phyloP scores from a whole-genome alignment of 495 filamentous ascomycete species.

The Hypoxylon perforatum region DNA sequence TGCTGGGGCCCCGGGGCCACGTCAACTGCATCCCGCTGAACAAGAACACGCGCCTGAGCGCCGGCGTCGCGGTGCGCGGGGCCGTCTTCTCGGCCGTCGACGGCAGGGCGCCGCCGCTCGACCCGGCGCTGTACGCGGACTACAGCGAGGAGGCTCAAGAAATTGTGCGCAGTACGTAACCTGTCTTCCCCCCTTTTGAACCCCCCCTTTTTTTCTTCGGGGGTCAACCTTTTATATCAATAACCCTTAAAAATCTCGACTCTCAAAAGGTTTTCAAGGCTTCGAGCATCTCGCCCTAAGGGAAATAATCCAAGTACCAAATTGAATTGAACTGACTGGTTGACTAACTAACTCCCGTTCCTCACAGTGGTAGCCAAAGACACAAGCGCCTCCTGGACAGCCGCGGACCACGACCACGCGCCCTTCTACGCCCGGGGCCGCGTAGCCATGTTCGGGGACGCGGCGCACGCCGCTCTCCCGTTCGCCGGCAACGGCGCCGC shows the following conservation, averaged over 20 bases:
- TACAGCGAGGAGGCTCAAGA: slow-evolving; percentile 48
- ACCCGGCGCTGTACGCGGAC: slow-evolving; percentile 44
- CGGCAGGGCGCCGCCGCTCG: slow-evolving; percentile 19
- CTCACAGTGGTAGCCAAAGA: slow-evolving; percentile 49
- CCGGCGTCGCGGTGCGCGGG: slow-evolving; percentile 51
- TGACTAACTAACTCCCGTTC: too few species aligned
- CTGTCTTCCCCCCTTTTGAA: too few species aligned
- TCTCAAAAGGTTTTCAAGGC: too few species aligned
- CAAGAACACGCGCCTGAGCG: slow-evolving; percentile 53
- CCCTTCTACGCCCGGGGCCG: slow-evolving; percentile 60
- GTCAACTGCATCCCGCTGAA: slow-evolving; percentile 54
- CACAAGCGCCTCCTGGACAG: slow-evolving; percentile 48
- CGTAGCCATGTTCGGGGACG: slow-evolving; percentile 67
- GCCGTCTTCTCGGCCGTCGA: slow-evolving; percentile 13
- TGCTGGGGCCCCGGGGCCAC: slow-evolving; percentile 51
- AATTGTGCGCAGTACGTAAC: slow-evolving; percentile 47
- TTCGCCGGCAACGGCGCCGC: slow-evolving; percentile 68
- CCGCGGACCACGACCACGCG: slow-evolving; percentile 62
- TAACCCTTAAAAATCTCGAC: too few species aligned
- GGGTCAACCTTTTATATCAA: too few species aligned
- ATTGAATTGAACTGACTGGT: too few species aligned
- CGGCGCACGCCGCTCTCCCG: slow-evolving; percentile 69
- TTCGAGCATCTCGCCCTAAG: too few species aligned
- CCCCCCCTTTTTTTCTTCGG: too few species aligned
- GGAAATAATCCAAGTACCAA: too few species aligned